Evolutionary conservation across 371 early-diverging fungal species (phyloP).

Genomic region (Actinomortierella wolfii): DNA sequence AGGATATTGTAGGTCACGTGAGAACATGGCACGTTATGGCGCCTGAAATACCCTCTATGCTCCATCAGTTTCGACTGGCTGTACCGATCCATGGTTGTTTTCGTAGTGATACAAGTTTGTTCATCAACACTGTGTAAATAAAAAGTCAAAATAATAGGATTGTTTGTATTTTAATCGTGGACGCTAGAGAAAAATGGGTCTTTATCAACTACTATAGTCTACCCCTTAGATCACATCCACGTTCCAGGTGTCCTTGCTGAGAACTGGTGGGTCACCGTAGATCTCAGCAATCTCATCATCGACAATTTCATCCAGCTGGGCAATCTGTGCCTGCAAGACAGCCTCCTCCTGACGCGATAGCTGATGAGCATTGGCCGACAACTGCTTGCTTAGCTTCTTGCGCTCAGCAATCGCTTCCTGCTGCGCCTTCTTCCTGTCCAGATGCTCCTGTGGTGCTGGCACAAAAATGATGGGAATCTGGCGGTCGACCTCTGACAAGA

Average conservation of each 20-base stretch:
- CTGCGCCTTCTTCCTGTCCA: conserved; percentile 42
- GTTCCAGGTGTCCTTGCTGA: conserved; percentile 42
- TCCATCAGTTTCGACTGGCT: no score
- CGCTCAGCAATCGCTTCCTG: conserved; percentile 45
- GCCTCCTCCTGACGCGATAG: conserved; percentile 47
- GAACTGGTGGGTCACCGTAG: conserved; percentile 36
- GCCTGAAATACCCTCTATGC: no score
- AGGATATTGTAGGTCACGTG: no score
- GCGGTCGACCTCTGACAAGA: conserved; percentile 21
- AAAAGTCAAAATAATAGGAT: no score
- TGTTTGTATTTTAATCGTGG: no score
- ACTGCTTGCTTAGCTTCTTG: conserved; percentile 36
- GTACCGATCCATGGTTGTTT: no score
- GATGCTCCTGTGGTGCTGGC: conserved; percentile 32
- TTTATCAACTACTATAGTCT: not conserved
- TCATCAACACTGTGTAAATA: no score
- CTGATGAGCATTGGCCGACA: conserved; percentile 26
- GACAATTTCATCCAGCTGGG: conserved; percentile 40
- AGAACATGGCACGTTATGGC: no score
- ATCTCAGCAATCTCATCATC: conserved; percentile 45
- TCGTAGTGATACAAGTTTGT: no score
- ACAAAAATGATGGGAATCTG: conserved; percentile 27
- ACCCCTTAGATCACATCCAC: conserved; percentile 24
- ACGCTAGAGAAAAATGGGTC: no score
- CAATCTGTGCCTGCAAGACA: conserved; percentile 36